These are phyloP conservation scores for Cladobotryum mycophilum DNA, from an alignment of 2,329 filamentous ascomycete genomes.

Conservation along the genomic window DNA sequence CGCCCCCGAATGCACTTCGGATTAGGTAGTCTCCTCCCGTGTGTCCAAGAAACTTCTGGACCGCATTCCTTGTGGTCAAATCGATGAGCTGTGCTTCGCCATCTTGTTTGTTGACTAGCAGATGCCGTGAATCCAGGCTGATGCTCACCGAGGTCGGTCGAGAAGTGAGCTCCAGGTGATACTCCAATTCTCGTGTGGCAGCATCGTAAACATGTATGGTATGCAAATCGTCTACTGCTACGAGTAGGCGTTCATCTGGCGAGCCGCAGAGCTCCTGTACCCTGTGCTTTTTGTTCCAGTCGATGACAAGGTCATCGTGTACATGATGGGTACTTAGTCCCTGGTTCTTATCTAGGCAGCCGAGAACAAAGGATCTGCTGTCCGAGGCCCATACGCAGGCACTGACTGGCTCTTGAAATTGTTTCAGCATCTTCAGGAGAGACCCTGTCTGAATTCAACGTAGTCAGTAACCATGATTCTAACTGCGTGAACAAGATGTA, in stretches of 20 bases:
- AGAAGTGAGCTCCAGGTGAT: conserved; percentile 58
- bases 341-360: conserved; percentile 61
- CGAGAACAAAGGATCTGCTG: conserved; percentile 70
- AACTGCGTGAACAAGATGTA: neutral
- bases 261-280: conserved; percentile 84
- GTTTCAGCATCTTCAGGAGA: conserved; percentile 56
- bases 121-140: conserved; percentile 69
- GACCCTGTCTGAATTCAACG: conserved; percentile 48
- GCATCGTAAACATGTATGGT: conserved; percentile 80
- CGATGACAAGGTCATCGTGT: conserved; percentile 53
- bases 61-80: conserved; percentile 62
- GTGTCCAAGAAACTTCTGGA: conserved; percentile 71
- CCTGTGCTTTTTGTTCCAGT: conserved; percentile 65
- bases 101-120: conserved; percentile 77
- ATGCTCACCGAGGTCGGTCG: conserved; percentile 75
- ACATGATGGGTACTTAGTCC: conserved; percentile 68
- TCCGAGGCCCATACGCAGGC: conserved; percentile 85
- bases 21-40: conserved; percentile 73
- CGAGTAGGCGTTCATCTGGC: conserved; percentile 69
- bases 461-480: neutral
- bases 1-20: conserved; percentile 77
- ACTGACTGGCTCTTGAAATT: conserved; percentile 79
- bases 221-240: conserved; percentile 65
- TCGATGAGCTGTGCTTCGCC: conserved; percentile 75
- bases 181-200: conserved; percentile 64